These are phyloP conservation scores for Lasiodiplodia theobromae DNA, from an alignment of 2,329 filamentous ascomycete species.

Conservation along the genomic window DNA sequence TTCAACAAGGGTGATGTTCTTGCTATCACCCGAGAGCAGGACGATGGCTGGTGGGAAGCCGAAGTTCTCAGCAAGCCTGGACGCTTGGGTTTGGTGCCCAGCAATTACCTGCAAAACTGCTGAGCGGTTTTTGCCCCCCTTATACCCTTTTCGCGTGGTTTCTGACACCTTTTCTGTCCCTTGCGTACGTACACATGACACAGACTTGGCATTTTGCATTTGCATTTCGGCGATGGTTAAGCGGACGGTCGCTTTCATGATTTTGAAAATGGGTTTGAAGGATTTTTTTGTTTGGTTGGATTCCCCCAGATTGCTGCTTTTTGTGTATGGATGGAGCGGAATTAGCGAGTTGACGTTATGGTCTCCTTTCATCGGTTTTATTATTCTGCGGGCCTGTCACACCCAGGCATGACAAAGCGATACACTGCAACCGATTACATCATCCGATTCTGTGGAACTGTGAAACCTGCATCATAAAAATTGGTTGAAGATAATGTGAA, in stretches of 20 bases:
- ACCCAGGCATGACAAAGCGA: constrained; percentile 18
- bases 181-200: constrained; percentile 3
- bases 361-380: not conserved
- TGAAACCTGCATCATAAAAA: not conserved
- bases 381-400: not conserved
- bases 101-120: constrained; percentile 70
- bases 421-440: constrained; percentile 12
- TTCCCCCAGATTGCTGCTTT: constrained; percentile 21
- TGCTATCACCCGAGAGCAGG: constrained; percentile 86
- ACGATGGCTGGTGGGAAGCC: constrained; percentile 99
- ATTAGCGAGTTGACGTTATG: not conserved
- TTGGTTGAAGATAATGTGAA: not conserved
- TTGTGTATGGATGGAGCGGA: not conserved
- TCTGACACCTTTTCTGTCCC: constrained; percentile 1
- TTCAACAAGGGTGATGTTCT: constrained; percentile 93
- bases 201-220: constrained; percentile 4
- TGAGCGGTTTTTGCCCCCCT: constrained; percentile 33
- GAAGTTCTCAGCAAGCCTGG: constrained; percentile 76
- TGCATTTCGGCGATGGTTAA: constrained; percentile 21
- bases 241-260: constrained; percentile 22
- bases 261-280: not conserved
- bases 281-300: constrained; percentile 16
- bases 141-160: not conserved
- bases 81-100: constrained; percentile 67
- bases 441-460: not conserved